phyloP scores from a whole-genome alignment of 495 filamentous ascomycete species.

The Hyaloscypha variabilis region DNA sequence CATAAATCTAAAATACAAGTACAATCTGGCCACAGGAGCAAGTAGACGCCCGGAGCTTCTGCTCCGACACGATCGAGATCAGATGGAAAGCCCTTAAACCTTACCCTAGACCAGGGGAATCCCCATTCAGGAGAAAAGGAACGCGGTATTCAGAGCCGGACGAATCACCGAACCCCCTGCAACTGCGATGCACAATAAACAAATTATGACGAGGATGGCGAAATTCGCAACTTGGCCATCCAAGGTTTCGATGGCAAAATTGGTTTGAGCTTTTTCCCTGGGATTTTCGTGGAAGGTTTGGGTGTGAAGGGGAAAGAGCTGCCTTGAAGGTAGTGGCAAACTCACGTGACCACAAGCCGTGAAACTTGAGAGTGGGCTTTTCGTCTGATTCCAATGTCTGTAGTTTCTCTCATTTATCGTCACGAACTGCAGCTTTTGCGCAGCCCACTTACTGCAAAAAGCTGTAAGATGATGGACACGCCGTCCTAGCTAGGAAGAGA shows the following conservation, averaged over 20 bases:
- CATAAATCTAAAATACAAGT: background rate
- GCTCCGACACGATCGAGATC: background rate
- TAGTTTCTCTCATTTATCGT: no score
- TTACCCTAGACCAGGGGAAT: background rate
- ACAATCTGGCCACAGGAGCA: background rate
- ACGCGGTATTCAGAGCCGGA: background rate
- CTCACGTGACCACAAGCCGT: no score
- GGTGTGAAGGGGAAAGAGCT: background rate
- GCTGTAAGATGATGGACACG: no score
- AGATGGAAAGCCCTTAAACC: background rate
- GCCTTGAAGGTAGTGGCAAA: background rate
- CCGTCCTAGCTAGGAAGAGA: no score
- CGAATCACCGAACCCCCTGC: background rate
- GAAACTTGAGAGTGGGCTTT: no score
- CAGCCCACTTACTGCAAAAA: no score
- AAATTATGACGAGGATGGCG: background rate
- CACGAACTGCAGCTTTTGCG: no score
- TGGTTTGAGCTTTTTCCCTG: background rate
- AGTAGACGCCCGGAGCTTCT: background rate
- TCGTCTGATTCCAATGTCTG: no score
- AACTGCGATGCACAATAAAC: background rate
- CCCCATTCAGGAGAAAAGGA: background rate
- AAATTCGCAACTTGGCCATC: background rate
- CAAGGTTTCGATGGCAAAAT: background rate
- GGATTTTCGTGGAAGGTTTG: background rate